Percentiles rank a stretch among this genome's conserved stretches.
These are phyloP conservation scores for Trichoderma lentiforme DNA, from an alignment of 2,329 filamentous ascomycete genomes.

Conservation along the genomic window DNA sequence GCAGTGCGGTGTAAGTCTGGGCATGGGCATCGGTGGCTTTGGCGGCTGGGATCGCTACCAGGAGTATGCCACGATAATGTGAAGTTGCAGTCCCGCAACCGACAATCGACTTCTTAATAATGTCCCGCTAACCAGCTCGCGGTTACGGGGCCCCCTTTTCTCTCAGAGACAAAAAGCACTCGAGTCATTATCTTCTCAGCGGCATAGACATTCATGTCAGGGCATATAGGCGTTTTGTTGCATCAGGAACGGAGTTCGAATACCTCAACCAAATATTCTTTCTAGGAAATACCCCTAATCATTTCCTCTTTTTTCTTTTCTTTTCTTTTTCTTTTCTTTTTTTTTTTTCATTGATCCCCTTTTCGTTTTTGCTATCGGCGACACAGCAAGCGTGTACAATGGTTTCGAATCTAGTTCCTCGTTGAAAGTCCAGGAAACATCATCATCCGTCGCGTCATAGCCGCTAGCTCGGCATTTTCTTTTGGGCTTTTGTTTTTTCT, in stretches of 20 bases:
- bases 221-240: constrained; percentile 42
- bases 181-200: constrained; percentile 34
- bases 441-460: constrained; percentile 35
- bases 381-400: constrained; percentile 42
- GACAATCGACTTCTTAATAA: constrained; percentile 46
- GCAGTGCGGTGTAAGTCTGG: constrained; percentile 74
- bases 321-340: constrained; percentile 19
- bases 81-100: constrained; percentile 58
- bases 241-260: constrained; percentile 43
- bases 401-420: constrained; percentile 34
- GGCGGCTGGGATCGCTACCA: constrained; percentile 84
- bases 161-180: constrained; percentile 19
- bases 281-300: constrained; percentile 26
- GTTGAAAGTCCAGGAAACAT: constrained; percentile 35
- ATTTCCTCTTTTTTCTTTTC: constrained; percentile 21
- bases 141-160: constrained; percentile 2
- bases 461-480: constrained; percentile 48
- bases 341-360: constrained; percentile 33
- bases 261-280: constrained; percentile 35
- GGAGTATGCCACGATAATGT: constrained; percentile 85
- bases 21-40: constrained; percentile 50
- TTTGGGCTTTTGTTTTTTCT: constrained; percentile 36
- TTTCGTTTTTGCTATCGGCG: constrained; percentile 36
- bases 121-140: constrained; percentile 23
- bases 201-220: constrained; percentile 36